phyloP scores from a whole-genome alignment of 1,284 basidiomycete species.

The Acaromyces ingoldii region DNA sequence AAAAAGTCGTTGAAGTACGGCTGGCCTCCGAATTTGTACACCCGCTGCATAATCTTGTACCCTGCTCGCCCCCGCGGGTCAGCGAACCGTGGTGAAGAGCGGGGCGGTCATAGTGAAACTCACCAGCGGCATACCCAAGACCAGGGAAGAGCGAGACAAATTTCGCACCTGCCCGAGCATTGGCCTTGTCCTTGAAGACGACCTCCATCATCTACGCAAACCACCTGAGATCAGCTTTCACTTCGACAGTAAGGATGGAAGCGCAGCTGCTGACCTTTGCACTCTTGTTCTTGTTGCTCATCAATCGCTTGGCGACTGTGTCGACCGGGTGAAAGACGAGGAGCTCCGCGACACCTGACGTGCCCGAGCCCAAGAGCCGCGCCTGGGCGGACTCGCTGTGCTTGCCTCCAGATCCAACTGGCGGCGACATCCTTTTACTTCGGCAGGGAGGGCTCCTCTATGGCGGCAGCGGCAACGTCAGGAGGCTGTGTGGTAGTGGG shows the following conservation, averaged over 20 bases:
- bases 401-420: conserved; percentile 30
- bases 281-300: conserved; percentile 68
- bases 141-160: conserved; percentile 92
- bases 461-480: too few species aligned
- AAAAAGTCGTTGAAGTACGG: conserved; percentile 95
- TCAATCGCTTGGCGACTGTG: conserved; percentile 92
- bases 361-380: conserved; percentile 78
- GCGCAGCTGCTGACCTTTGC: conserved; percentile 9
- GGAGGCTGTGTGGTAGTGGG: too few species aligned
- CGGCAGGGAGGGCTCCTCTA: too few species aligned
- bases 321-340: conserved; percentile 62
- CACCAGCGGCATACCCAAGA: conserved; percentile 77
- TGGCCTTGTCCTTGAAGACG: conserved; percentile 80
- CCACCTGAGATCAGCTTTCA: background rate
- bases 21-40: conserved; percentile 88
- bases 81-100: background rate
- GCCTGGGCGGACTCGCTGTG: conserved; percentile 75
- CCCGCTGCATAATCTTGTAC: conserved; percentile 66
- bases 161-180: conserved; percentile 62
- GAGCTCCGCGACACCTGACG: conserved; percentile 82
- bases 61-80: too few species aligned
- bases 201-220: conserved; percentile 63
- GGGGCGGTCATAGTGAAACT: background rate
- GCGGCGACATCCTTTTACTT: conserved; percentile 46
- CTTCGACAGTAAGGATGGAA: background rate